Evolutionary conservation across 192 early-diverging fungal genomes (phyloP).

Genomic region (Coemansia sp.): DNA sequence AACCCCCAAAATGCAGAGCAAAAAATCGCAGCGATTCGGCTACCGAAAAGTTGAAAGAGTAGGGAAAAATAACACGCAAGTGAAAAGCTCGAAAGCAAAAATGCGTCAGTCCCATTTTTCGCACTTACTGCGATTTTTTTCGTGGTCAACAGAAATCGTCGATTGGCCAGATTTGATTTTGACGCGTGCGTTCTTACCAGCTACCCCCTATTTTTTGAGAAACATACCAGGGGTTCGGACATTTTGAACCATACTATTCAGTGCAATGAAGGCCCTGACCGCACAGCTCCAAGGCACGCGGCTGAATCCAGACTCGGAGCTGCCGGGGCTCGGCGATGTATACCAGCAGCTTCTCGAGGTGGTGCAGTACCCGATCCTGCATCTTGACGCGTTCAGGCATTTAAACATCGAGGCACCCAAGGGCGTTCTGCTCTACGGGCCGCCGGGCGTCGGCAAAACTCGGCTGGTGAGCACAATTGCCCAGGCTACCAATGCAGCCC

Average conservation of each 20-base stretch:
- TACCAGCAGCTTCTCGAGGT: slow-evolving; percentile 72
- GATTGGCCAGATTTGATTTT: neutral
- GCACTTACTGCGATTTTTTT: neutral
- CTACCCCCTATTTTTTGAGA: too few relatives aligned
- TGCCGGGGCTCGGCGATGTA: slow-evolving; percentile 71
- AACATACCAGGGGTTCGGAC: too few relatives aligned
- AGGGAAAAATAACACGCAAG: neutral
- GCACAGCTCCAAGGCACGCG: neutral
- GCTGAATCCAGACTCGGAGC: slow-evolving; percentile 3
- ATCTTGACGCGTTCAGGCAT: slow-evolving; percentile 56
- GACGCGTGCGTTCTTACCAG: too few relatives aligned
- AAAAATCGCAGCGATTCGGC: too few relatives aligned
- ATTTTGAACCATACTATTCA: too few relatives aligned
- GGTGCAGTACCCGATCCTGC: slow-evolving; percentile 69
- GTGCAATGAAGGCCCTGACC: slow-evolving; percentile 3
- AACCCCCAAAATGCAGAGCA: too few relatives aligned
- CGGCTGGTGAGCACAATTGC: slow-evolving; percentile 71
- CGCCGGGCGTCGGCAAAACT: slow-evolving; percentile 95
- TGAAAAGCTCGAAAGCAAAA: neutral
- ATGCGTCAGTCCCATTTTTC: neutral
- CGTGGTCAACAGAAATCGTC: neutral
- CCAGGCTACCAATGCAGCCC: slow-evolving; percentile 58
- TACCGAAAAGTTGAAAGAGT: neutral
- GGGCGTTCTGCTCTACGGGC: slow-evolving; percentile 85
- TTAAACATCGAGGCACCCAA: slow-evolving; percentile 79